A percentile compares a stretch with the other conserved stretches of the same genome.
phyloP scores from a whole-genome alignment of 352 stramenopile species.

The Phytophthora multivora region DNA sequence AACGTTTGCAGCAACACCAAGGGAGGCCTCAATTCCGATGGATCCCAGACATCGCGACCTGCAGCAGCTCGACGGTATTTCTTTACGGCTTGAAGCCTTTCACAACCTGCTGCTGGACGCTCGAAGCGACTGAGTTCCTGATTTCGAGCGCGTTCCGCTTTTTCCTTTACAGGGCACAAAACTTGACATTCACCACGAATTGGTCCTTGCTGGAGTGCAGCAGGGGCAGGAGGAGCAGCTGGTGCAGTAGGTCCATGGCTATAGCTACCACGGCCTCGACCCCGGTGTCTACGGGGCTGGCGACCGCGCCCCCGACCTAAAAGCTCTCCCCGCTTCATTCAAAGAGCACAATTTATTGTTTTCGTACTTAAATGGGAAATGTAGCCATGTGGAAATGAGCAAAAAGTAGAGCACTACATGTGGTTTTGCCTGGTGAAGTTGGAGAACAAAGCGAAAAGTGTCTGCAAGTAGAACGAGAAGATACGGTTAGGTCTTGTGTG shows the following conservation, averaged over 20 bases:
- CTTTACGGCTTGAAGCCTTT: slow-evolving; percentile 40
- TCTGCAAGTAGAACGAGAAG: neutral
- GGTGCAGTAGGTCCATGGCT: neutral
- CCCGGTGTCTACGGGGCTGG: neutral
- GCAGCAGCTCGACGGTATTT: slow-evolving; percentile 63
- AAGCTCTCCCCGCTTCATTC: neutral
- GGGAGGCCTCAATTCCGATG: slow-evolving; percentile 38
- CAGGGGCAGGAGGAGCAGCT: neutral
- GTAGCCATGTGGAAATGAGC: slow-evolving; percentile 3
- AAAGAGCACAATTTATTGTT: neutral
- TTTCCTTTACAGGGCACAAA: slow-evolving; percentile 43
- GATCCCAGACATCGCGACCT: slow-evolving; percentile 34
- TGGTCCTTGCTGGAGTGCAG: slow-evolving; percentile 9
- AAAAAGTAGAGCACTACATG: neutral
- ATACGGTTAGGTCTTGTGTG: neutral
- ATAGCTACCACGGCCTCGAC: neutral
- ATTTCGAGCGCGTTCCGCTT: slow-evolving; percentile 33
- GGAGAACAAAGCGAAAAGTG: slow-evolving; percentile 3
- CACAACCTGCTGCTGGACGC: slow-evolving; percentile 5
- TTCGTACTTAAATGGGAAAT: slow-evolving; percentile 14
- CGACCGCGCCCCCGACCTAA: neutral
- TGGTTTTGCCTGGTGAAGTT: neutral
- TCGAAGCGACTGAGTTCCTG: slow-evolving; percentile 62
- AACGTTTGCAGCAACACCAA: slow-evolving; percentile 47
- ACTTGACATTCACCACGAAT: slow-evolving; percentile 36